Evolutionary conservation across 1,284 basidiomycete genomes (phyloP).

Genomic region (Papiliotrema fonsecae): DNA sequence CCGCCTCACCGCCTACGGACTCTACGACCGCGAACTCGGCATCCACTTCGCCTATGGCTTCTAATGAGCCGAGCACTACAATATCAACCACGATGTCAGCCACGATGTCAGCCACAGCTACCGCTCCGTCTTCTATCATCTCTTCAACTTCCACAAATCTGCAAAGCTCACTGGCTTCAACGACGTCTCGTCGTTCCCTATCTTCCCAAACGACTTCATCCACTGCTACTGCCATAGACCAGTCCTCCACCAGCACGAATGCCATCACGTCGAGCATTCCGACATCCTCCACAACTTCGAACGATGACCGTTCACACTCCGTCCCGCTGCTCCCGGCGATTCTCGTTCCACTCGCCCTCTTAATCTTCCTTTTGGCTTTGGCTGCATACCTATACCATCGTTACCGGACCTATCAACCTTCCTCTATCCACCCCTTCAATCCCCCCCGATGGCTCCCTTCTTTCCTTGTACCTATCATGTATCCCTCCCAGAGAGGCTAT

Average conservation of each 20-base stretch:
- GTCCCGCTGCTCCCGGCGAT: constrained; percentile 6
- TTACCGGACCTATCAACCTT: not conserved
- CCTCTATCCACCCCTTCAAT: not conserved
- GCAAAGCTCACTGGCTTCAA: too few species aligned
- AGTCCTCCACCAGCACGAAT: not conserved
- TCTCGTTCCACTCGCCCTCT: constrained; percentile 2
- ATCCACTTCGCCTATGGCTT: too few species aligned
- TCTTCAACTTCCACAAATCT: too few species aligned
- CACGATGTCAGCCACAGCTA: too few species aligned
- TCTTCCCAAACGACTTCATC: too few species aligned
- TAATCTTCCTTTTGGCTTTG: not conserved
- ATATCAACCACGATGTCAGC: too few species aligned
- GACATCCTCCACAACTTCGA: not conserved
- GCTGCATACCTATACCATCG: not conserved
- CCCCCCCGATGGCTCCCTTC: not conserved
- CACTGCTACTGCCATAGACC: not conserved
- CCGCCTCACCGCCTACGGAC: not conserved
- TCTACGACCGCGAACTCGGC: too few species aligned
- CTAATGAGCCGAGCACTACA: too few species aligned
- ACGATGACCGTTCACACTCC: too few species aligned
- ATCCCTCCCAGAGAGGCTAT: not conserved
- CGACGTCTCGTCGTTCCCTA: too few species aligned
- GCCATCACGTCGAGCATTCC: not conserved
- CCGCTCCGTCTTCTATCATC: too few species aligned
- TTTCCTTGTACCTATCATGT: not conserved